Evolutionary conservation across 371 early-diverging fungal species (phyloP).

Genomic region (Sporodiniella umbellata): DNA sequence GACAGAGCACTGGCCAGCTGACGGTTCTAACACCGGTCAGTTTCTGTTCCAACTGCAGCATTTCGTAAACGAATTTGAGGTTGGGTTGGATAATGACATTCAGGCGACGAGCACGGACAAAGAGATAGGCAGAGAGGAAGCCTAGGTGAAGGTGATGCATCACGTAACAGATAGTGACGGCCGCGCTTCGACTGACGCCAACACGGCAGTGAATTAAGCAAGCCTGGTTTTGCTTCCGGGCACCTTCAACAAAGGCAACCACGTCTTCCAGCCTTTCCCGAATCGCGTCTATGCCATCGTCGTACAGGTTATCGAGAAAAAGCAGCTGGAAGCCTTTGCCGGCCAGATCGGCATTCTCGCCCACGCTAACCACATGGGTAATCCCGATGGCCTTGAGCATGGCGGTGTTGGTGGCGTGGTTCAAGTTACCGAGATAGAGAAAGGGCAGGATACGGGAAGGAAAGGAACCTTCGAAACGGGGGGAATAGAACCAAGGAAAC

Average conservation of each 20-base stretch:
- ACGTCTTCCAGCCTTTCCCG: slow-evolving; percentile 47
- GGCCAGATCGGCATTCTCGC: slow-evolving; percentile 53
- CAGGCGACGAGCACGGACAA: slow-evolving; percentile 61
- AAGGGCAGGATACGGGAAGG: slow-evolving; percentile 62
- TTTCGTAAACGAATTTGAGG: slow-evolving; percentile 65
- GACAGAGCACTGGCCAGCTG: slow-evolving; percentile 38
- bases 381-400: slow-evolving; percentile 57
- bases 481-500: slow-evolving; percentile 59
- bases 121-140: slow-evolving; percentile 64
- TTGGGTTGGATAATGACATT: slow-evolving; percentile 74
- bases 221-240: slow-evolving; percentile 19
- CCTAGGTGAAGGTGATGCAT: slow-evolving; percentile 58
- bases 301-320: slow-evolving; percentile 58
- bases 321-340: slow-evolving; percentile 28
- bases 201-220: slow-evolving; percentile 67
- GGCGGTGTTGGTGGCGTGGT: slow-evolving; percentile 63
- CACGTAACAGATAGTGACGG: slow-evolving; percentile 63
- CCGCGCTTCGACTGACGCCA: slow-evolving; percentile 66
- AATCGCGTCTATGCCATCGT: slow-evolving; percentile 65
- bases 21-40: slow-evolving; percentile 23
- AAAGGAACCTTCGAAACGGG: slow-evolving; percentile 64
- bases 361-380: slow-evolving; percentile 61
- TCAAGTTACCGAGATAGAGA: slow-evolving; percentile 62
- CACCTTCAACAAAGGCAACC: slow-evolving; percentile 48
- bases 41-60: slow-evolving; percentile 58